Percentiles rank a stretch among this genome's conserved stretches.
Conservation (phyloP, 75 land plant genomes). For the Sequoiadendron giganteum region DNA sequence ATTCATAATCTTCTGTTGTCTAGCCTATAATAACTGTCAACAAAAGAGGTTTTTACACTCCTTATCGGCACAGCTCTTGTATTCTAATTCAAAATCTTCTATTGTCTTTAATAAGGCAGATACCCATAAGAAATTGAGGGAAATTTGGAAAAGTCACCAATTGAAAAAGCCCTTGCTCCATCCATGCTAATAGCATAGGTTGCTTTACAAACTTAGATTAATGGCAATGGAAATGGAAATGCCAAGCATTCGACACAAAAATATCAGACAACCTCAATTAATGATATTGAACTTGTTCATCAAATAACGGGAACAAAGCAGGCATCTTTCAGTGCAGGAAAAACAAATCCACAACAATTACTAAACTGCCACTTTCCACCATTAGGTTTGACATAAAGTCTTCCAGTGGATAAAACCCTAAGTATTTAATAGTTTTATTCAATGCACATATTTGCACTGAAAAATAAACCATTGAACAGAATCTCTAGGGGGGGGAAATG, state of each 20-base stretch:
- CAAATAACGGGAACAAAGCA: background rate
- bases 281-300: background rate
- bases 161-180: background rate
- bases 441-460: background rate
- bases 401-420: background rate
- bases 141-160: no score
- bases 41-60: no score
- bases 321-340: background rate
- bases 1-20: no score
- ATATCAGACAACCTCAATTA: background rate
- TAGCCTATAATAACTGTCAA: no score
- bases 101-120: no score
- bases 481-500: background rate
- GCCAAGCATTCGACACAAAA: background rate
- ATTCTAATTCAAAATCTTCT: no score
- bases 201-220: background rate
- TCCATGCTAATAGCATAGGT: background rate
- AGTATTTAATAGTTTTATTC: background rate
- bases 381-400: background rate
- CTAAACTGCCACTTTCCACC: background rate
- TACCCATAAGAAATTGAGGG: no score
- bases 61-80: no score
- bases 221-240: background rate
- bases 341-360: background rate
- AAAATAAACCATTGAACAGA: background rate